Percentiles rank a stretch among this genome's conserved stretches.
phyloP scores from a whole-genome alignment of 495 filamentous ascomycete genomes.

The Friedmanniomyces simplex region DNA sequence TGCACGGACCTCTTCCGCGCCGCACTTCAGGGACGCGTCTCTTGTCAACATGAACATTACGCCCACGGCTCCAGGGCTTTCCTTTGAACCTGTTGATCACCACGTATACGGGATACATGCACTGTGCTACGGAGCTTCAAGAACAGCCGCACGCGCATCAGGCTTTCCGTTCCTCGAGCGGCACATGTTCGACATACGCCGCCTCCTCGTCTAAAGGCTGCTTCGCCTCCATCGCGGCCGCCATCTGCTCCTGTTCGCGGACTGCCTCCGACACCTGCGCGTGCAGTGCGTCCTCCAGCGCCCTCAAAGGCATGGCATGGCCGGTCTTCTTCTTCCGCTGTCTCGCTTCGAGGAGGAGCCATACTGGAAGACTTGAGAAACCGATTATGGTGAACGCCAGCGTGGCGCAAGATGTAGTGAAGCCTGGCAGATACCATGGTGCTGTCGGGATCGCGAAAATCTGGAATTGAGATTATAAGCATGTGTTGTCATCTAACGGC shows the following conservation, averaged over 20 bases:
- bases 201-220: neutral
- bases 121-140: no score
- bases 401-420: constrained; percentile 3
- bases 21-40: no score
- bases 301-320: constrained; percentile 4
- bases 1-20: no score
- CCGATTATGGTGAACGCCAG: constrained; percentile 1
- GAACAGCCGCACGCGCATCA: no score
- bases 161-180: neutral
- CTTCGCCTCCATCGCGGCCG: neutral
- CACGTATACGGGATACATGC: no score
- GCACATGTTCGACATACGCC: neutral
- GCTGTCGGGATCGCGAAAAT: constrained; percentile 4
- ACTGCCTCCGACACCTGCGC: constrained; percentile 6
- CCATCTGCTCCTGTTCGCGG: neutral
- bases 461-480: neutral
- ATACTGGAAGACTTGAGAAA: neutral
- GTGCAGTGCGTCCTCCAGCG: constrained; percentile 8
- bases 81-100: no score
- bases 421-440: constrained; percentile 8
- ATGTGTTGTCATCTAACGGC: neutral
- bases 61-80: no score
- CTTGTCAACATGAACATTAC: no score
- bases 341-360: constrained; percentile 5
- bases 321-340: constrained; percentile 11